A percentile compares a stretch with the other conserved stretches of the same genome.
These are phyloP conservation scores for Macrophomina tecta DNA, from an alignment of 2,329 filamentous ascomycete species.

Conservation along the genomic window DNA sequence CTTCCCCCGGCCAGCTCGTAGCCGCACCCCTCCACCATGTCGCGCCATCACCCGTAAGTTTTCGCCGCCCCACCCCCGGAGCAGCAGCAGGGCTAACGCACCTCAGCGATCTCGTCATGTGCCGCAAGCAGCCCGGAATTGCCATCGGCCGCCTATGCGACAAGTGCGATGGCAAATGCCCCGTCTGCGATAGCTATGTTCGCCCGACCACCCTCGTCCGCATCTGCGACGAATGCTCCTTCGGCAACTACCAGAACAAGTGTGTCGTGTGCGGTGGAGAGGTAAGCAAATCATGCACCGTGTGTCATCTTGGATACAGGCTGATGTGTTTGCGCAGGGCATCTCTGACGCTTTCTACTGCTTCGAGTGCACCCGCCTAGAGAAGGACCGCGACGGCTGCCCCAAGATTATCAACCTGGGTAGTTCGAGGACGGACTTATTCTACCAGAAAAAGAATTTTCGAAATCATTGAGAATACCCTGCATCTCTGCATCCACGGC, in stretches of 20 bases:
- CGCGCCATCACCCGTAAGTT: slow-evolving; percentile 88
- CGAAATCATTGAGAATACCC: slow-evolving; percentile 58
- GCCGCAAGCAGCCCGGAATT: slow-evolving; percentile 97
- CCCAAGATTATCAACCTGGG: slow-evolving; percentile 99
- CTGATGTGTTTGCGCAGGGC: slow-evolving; percentile 56
- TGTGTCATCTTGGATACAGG: neutral
- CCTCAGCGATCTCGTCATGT: slow-evolving; percentile 93
- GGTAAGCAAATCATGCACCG: slow-evolving; percentile 33
- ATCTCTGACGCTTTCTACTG: slow-evolving; percentile 99
- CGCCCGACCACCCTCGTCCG: slow-evolving; percentile 95
- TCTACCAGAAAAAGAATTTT: slow-evolving; percentile 76
- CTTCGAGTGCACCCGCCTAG: slow-evolving; percentile 95
- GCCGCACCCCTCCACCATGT: slow-evolving; percentile 63
- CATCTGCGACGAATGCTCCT: slow-evolving; percentile 99
- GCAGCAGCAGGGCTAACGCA: slow-evolving; percentile 32
- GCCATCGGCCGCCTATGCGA: slow-evolving; percentile 98
- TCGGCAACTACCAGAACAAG: slow-evolving; percentile 99
- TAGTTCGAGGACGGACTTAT: slow-evolving; percentile 91
- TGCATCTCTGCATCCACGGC: neutral
- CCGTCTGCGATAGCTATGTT: slow-evolving; percentile 98
- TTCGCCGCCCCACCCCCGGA: slow-evolving; percentile 28
- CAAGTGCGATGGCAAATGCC: slow-evolving; percentile 99
- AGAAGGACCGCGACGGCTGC: slow-evolving; percentile 97
- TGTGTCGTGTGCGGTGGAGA: slow-evolving; percentile 98
- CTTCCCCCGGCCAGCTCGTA: neutral